Percentiles rank a stretch among this genome's conserved stretches.
phyloP scores from a whole-genome alignment of 305 asterid species.

The Withania somnifera region DNA sequence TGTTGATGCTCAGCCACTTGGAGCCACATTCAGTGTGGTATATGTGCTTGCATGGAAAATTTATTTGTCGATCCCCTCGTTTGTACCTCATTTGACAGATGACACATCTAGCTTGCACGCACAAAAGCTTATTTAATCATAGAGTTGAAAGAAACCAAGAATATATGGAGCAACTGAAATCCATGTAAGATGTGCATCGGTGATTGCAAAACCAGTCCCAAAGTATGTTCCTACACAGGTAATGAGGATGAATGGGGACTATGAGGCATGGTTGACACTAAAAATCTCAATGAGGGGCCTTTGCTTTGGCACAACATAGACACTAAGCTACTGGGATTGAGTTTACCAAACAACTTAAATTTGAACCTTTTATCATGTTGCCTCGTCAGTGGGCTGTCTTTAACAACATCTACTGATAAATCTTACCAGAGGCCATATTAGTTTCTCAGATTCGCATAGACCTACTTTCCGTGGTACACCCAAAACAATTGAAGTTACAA shows the following conservation, averaged over 20 bases:
- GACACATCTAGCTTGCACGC: slow-evolving; percentile 49
- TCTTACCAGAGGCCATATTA: neutral
- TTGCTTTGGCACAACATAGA: neutral
- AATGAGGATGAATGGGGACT: neutral
- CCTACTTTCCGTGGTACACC: neutral
- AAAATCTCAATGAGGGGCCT: neutral
- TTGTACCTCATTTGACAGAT: slow-evolving; percentile 85
- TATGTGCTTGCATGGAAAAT: slow-evolving; percentile 77
- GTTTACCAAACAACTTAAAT: neutral
- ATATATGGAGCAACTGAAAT: neutral
- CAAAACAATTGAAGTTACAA: neutral
- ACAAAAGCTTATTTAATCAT: neutral
- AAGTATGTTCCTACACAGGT: neutral
- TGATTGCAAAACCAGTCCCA: neutral
- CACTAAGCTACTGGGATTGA: neutral
- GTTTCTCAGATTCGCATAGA: neutral
- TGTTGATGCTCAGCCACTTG: slow-evolving; percentile 87
- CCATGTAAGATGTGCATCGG: neutral
- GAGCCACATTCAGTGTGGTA: slow-evolving; percentile 78
- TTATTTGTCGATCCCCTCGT: slow-evolving; percentile 73
- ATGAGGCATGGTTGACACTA: neutral
- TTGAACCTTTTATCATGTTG: neutral
- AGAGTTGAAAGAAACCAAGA: neutral
- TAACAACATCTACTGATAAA: neutral
- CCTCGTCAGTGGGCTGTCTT: neutral